Conservation (phyloP, 768 basidiomycete species). For the Rhodosporidiobolus odoratus region DNA sequence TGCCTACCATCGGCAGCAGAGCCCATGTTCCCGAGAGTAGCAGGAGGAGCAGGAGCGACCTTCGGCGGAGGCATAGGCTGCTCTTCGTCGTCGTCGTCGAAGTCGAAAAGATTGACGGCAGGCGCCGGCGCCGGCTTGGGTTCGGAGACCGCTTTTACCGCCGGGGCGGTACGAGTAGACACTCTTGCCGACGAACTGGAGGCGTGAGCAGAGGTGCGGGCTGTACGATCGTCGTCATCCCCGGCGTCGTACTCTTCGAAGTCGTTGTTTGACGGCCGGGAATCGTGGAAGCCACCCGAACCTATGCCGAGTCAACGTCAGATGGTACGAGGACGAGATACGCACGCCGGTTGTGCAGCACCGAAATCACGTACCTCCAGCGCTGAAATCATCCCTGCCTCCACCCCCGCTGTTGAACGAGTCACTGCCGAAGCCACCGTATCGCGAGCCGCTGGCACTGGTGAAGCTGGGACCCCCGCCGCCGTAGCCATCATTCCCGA, state of each 20-base stretch:
- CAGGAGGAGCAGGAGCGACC: conserved; percentile 41
- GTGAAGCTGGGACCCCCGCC: conserved; percentile 55
- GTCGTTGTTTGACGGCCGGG: conserved; percentile 45
- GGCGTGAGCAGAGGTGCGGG: conserved; percentile 47
- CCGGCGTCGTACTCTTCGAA: conserved; percentile 97
- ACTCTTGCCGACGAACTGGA: conserved; percentile 27
- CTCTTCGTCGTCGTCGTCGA: conserved; percentile 61
- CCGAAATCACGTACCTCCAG: conserved; percentile 40
- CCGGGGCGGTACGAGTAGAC: conserved; percentile 43
- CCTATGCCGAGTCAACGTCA: too few species aligned
- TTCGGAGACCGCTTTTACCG: conserved; percentile 18
- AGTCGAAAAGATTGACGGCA: conserved; percentile 70
- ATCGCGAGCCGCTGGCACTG: conserved; percentile 55
- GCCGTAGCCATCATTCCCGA: conserved; percentile 61
- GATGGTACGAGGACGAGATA: too few species aligned
- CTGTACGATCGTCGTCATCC: conserved; percentile 65
- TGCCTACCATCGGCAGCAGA: not conserved
- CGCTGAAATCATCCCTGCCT: conserved; percentile 45
- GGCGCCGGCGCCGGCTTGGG: conserved; percentile 45
- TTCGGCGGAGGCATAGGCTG: conserved; percentile 44
- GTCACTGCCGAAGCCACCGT: conserved; percentile 68
- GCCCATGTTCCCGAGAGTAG: conserved; percentile 45
- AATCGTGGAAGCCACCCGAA: conserved; percentile 28
- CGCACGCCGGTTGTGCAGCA: too few species aligned
- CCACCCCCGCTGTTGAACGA: conserved; percentile 23